Percentiles rank a stretch among this genome's conserved stretches.
Evolutionary conservation across 495 filamentous ascomycete genomes (phyloP).

Genomic region (Astrothelium macrocarpum): DNA sequence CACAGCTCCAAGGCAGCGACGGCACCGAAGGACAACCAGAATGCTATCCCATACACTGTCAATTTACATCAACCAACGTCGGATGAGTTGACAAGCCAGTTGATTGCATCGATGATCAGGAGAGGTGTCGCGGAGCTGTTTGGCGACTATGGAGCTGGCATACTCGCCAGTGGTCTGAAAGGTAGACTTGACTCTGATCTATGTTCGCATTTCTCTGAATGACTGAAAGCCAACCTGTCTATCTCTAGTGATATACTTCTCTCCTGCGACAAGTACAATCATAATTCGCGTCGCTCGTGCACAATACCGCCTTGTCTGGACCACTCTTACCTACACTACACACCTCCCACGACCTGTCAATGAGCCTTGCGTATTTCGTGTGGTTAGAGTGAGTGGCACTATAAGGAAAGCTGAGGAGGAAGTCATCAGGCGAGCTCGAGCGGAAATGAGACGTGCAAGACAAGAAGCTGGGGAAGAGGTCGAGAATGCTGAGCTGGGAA

Average conservation of each 20-base stretch:
- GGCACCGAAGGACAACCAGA: slow-evolving; percentile 19
- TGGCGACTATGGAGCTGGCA: slow-evolving; percentile 83
- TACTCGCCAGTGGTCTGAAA: slow-evolving; percentile 49
- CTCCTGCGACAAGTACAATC: slow-evolving; percentile 81
- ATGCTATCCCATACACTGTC: slow-evolving; percentile 45
- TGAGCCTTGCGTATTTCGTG: slow-evolving; percentile 63
- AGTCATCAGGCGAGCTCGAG: slow-evolving; percentile 64
- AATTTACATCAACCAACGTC: slow-evolving; percentile 69
- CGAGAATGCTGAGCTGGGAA: background rate
- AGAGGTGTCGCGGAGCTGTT: slow-evolving; percentile 61
- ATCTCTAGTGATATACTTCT: slow-evolving; percentile 77
- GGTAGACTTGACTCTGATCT: slow-evolving; percentile 36
- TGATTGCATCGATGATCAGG: slow-evolving; percentile 58
- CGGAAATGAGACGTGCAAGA: slow-evolving; percentile 52
- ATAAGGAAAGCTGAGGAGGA: slow-evolving; percentile 88
- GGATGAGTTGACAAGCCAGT: slow-evolving; percentile 49
- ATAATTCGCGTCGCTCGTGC: slow-evolving; percentile 73
- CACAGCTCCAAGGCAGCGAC: slow-evolving; percentile 22
- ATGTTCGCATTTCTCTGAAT: slow-evolving; percentile 3
- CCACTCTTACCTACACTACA: slow-evolving; percentile 75
- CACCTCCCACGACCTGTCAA: slow-evolving; percentile 47
- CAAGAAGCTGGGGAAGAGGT: background rate
- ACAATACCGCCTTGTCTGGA: slow-evolving; percentile 80
- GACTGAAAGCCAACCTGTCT: slow-evolving; percentile 15
- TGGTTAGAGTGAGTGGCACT: slow-evolving; percentile 88